Conservation (phyloP, 2,329 filamentous ascomycete genomes). For the Colletotrichum higginsianum region DNA sequence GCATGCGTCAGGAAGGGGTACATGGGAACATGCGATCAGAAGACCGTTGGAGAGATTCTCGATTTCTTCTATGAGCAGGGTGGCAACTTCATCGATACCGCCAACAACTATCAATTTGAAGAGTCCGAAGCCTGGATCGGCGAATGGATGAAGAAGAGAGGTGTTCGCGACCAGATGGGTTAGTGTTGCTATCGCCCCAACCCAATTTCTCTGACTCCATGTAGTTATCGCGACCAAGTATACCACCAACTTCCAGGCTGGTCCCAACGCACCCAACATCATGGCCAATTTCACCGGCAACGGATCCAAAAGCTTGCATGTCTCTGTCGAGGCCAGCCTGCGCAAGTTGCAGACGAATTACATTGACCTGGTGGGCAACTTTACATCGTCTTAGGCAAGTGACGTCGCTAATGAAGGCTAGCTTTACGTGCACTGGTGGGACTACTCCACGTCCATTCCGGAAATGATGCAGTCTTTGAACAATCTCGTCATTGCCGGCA, state of each 20-base stretch:
- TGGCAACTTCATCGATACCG: slow-evolving; percentile 82
- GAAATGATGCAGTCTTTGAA: slow-evolving; percentile 81
- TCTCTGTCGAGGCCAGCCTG: slow-evolving; percentile 69
- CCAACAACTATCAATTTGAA: slow-evolving; percentile 77
- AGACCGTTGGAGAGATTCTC: slow-evolving; percentile 73
- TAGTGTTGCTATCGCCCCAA: slow-evolving; percentile 43
- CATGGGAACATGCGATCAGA: slow-evolving; percentile 77
- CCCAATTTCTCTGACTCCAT: neutral
- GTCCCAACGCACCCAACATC: slow-evolving; percentile 58
- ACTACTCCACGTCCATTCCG: slow-evolving; percentile 74
- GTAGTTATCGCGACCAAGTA: slow-evolving; percentile 79
- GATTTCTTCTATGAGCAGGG: slow-evolving; percentile 75
- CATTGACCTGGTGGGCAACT: slow-evolving; percentile 70
- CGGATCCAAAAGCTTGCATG: slow-evolving; percentile 71
- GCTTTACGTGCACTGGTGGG: slow-evolving; percentile 78
- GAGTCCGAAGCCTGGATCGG: slow-evolving; percentile 78
- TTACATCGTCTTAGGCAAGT: slow-evolving; percentile 14
- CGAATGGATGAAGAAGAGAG: slow-evolving; percentile 77
- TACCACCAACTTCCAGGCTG: slow-evolving; percentile 70
- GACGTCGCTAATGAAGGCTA: slow-evolving; percentile 44
- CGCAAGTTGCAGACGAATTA: slow-evolving; percentile 77
- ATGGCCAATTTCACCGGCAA: slow-evolving; percentile 72
- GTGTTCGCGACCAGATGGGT: slow-evolving; percentile 77
- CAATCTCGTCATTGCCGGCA: slow-evolving; percentile 70
- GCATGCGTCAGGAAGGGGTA: slow-evolving; percentile 59